Conservation (phyloP, 306 rosid species). For the Cicer yamashitae region DNA sequence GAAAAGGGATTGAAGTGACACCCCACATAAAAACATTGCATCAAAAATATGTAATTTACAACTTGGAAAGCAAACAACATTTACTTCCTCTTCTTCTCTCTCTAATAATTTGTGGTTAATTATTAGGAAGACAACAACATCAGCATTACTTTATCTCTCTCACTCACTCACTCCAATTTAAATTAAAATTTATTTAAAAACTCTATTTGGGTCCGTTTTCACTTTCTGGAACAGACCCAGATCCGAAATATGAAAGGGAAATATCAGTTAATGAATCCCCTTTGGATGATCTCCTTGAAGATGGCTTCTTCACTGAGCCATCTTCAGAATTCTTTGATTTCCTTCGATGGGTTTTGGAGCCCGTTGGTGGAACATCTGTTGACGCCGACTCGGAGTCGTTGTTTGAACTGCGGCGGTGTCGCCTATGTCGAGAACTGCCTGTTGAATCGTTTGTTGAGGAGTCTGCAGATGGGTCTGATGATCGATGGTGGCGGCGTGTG, state of each 20-base stretch:
- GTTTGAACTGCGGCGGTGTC: constrained; percentile 47
- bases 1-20: too few relatives aligned
- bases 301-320: constrained; percentile 50
- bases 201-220: neutral
- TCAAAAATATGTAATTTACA: constrained; percentile 40
- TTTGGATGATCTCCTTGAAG: constrained; percentile 53
- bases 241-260: constrained; percentile 43
- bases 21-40: constrained; percentile 4
- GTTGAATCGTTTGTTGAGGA: constrained; percentile 46
- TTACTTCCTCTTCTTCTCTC: neutral
- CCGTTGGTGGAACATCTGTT: constrained; percentile 46
- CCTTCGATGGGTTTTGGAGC: constrained; percentile 50
- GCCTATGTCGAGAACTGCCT: constrained; percentile 55
- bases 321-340: constrained; percentile 60
- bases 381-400: constrained; percentile 44
- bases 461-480: constrained; percentile 50
- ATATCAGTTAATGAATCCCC: constrained; percentile 63
- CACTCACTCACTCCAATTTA: neutral
- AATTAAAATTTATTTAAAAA: neutral
- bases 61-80: constrained; percentile 10
- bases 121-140: neutral
- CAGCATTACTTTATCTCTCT: constrained; percentile 10
- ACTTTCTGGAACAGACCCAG: neutral
- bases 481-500: constrained; percentile 57
- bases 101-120: constrained; percentile 3